Percentiles rank a stretch among this genome's conserved stretches.
phyloP scores from a whole-genome alignment of 2,329 filamentous ascomycete species.

The Ophiobolus disseminans region DNA sequence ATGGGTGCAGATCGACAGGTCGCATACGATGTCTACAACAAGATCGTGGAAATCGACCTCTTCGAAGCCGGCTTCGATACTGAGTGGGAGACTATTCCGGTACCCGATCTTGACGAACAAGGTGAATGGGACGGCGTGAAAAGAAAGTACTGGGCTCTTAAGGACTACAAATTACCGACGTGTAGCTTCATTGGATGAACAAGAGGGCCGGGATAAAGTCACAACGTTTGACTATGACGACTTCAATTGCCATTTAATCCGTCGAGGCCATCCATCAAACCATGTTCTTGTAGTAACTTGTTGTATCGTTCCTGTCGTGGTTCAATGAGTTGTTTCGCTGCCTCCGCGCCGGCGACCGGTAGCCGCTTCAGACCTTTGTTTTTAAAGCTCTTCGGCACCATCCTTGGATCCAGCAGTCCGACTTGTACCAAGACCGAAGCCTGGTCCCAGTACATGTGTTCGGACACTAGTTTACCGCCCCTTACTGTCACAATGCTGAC shows the following conservation, averaged over 20 bases:
- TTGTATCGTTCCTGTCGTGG: conserved; percentile 52
- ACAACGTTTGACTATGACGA: too few species aligned
- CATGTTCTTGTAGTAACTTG: conserved; percentile 45
- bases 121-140: conserved; percentile 89
- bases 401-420: conserved; percentile 62
- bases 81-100: conserved; percentile 79
- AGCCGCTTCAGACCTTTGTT: conserved; percentile 49
- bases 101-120: conserved; percentile 73
- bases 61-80: conserved; percentile 89
- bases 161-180: conserved; percentile 76
- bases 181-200: conserved; percentile 74
- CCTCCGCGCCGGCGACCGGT: conserved; percentile 51
- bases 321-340: conserved; percentile 53
- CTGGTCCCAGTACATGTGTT: conserved; percentile 68
- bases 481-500: conserved; percentile 63
- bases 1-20: conserved; percentile 90
- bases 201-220: conserved; percentile 4
- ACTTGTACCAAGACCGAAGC: conserved; percentile 64
- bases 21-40: conserved; percentile 95
- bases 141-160: conserved; percentile 87
- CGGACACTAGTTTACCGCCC: conserved; percentile 61
- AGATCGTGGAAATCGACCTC: conserved; percentile 86
- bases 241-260: conserved; percentile 20
- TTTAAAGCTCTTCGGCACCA: conserved; percentile 55
- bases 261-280: conserved; percentile 39